Evolutionary conservation across 345 rosid species (phyloP).

Genomic region (Populus nigra): DNA sequence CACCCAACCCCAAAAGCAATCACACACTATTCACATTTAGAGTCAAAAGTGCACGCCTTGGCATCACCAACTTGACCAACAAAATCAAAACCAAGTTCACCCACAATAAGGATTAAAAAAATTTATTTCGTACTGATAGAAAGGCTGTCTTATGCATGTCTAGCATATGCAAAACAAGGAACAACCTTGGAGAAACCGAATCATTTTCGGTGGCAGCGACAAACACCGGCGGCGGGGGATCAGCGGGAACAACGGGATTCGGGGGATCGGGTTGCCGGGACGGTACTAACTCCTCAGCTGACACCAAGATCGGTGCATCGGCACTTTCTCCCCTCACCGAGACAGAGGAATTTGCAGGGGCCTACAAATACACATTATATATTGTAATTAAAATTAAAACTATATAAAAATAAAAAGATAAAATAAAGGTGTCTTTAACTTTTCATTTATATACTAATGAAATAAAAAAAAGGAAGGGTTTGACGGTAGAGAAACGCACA

Average conservation of each 20-base stretch:
- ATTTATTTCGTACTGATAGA: neutral
- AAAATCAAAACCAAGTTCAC: neutral
- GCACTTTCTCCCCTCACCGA: constrained; percentile 23
- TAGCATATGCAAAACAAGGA: neutral
- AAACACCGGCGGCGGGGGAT: constrained; percentile 5
- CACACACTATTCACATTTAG: constrained; percentile 6
- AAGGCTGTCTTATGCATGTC: neutral
- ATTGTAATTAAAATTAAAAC: neutral
- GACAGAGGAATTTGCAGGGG: constrained; percentile 27
- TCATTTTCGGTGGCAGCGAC: constrained; percentile 17
- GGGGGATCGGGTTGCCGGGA: constrained; percentile 22
- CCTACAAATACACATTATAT: constrained; percentile 21
- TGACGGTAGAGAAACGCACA: constrained; percentile 14
- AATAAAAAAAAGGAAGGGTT: neutral
- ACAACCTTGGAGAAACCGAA: constrained; percentile 35
- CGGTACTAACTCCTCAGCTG: constrained; percentile 19
- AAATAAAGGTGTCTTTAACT: neutral
- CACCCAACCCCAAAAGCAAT: neutral
- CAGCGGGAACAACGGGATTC: constrained; percentile 9
- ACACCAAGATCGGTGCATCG: constrained; percentile 8
- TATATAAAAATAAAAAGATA: neutral
- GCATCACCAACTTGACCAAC: neutral
- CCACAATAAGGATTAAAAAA: neutral
- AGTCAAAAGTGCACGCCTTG: neutral
- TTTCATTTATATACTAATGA: constrained; percentile 5